Evolutionary conservation across 2,329 filamentous ascomycete species (phyloP).

Genomic region (Chalaropsis ovoidea): DNA sequence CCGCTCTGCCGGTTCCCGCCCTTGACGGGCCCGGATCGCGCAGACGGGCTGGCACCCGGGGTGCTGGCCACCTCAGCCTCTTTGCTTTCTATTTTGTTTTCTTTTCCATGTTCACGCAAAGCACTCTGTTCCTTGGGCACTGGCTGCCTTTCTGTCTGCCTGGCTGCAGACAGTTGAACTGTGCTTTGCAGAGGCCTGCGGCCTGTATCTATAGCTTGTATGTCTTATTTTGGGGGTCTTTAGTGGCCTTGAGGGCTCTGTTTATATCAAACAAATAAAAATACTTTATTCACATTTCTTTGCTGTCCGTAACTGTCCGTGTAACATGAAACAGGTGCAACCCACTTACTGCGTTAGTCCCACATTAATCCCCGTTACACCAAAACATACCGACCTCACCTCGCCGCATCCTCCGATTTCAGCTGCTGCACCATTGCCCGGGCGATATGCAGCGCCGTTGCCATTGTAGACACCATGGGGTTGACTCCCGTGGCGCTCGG

Average conservation of each 20-base stretch:
- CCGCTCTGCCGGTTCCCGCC: neutral
- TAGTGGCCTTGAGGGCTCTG: neutral
- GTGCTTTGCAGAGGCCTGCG: neutral
- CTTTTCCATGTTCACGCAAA: conserved; percentile 3
- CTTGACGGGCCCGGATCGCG: too few relatives aligned
- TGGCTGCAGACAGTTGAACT: neutral
- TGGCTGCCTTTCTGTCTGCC: conserved; percentile 5
- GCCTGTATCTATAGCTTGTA: conserved; percentile 5
- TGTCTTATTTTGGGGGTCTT: neutral
- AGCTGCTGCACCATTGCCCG: conserved; percentile 38
- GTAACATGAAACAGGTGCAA: neutral
- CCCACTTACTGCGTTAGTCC: neutral
- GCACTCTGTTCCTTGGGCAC: neutral
- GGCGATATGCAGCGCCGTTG: conserved; percentile 56
- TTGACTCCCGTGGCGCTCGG: conserved; percentile 70
- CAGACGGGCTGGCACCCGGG: neutral
- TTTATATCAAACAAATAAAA: neutral
- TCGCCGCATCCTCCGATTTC: neutral
- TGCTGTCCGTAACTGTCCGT: neutral
- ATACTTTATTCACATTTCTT: conserved; percentile 9
- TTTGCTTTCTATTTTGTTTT: conserved; percentile 9
- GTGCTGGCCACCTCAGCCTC: neutral
- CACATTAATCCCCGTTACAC: neutral
- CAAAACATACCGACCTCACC: neutral
- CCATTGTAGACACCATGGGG: conserved; percentile 71